Base-by-base conservation (phyloP, 2,329 filamentous ascomycete genomes). In the Fusarium sambucinum region DNA sequence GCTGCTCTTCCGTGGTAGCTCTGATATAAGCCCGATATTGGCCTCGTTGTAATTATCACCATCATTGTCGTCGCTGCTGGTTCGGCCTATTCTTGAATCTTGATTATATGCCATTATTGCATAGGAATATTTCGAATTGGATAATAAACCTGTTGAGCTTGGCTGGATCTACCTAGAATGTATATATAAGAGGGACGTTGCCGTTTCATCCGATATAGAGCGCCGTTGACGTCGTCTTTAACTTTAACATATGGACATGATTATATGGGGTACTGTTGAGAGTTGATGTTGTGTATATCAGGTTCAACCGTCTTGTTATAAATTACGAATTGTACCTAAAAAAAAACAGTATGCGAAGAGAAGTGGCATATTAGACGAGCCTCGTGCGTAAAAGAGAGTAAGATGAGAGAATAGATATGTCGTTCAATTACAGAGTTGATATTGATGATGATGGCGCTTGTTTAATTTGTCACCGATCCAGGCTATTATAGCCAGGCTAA, bases 221-320 rank as follows among this genome's bases (percentile, higher is more conserved):
- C 46, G 46, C 46, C 46, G 46, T 50, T 50, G 46, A 50, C 46
- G 32, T 50, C 46, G 32, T 38, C 46, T 48, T 21, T n/a, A 35
- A 50, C 46, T 37, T 32, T 50, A 38, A 38, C 32, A 25, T 27
- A 11, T 3, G 21, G 23, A 30, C 42, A 45, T 30, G 19, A 27
- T 13, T n/a, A 25, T n/a, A 42, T 12, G 16, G 16, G 5, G 17
- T 13, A 27, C 16, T 29, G 14, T 17, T 17, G 23, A 25, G 40
- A 45, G 42, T 29, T 45, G 27, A 21, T 19, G 8, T 30, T 21
- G 25, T 21, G 3, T 45, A 16, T 4, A 21, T 45, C 27, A 16
- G 27, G 8, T 16, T 45, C 17, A 30, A 10, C 11, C 27, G n/a
- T 45, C 13, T 13, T 16, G n/a, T 6, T 30, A 12, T 30, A 16